Evolutionary conservation across 2,329 filamentous ascomycete species (phyloP).

Genomic region (Stachybotrys chartarum): DNA sequence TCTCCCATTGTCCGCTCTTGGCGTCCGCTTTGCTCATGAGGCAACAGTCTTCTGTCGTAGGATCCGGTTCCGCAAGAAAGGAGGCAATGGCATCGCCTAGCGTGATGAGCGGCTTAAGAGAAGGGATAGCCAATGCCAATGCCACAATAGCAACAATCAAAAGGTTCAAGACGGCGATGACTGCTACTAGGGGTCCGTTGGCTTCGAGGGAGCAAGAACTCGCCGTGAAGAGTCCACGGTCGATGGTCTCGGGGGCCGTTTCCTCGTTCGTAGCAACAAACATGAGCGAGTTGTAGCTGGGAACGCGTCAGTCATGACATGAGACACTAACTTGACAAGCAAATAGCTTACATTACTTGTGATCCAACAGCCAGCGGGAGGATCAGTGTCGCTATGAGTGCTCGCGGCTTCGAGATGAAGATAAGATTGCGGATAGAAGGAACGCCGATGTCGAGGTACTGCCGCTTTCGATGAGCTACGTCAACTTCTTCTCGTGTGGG

Average conservation of each 20-base stretch:
- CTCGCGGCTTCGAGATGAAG: slow-evolving; percentile 33
- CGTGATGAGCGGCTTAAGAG: slow-evolving; percentile 38
- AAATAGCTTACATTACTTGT: slow-evolving; percentile 39
- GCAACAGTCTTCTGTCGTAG: slow-evolving; percentile 33
- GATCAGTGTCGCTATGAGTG: slow-evolving; percentile 28
- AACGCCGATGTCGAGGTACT: slow-evolving; percentile 48
- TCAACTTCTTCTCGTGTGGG: slow-evolving; percentile 43
- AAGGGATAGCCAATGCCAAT: slow-evolving; percentile 22
- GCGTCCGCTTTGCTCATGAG: slow-evolving; percentile 41
- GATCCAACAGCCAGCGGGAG: slow-evolving; percentile 34
- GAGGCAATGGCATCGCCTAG: slow-evolving; percentile 44
- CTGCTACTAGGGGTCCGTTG: slow-evolving; percentile 29
- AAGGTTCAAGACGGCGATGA: slow-evolving; percentile 32
- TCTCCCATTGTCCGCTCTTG: slow-evolving; percentile 33
- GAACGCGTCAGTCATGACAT: neutral
- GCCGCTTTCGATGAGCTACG: slow-evolving; percentile 34
- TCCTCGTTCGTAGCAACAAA: neutral
- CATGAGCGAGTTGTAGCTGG: neutral
- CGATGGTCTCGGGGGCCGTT: neutral
- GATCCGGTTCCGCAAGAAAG: slow-evolving; percentile 39
- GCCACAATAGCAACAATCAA: slow-evolving; percentile 34
- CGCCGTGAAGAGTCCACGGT: neutral
- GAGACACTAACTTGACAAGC: neutral
- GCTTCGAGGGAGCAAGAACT: slow-evolving; percentile 23
- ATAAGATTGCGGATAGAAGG: slow-evolving; percentile 43